Evolutionary conservation across 148 eudicot species (phyloP).

Genomic region (Polygonum aviculare): DNA sequence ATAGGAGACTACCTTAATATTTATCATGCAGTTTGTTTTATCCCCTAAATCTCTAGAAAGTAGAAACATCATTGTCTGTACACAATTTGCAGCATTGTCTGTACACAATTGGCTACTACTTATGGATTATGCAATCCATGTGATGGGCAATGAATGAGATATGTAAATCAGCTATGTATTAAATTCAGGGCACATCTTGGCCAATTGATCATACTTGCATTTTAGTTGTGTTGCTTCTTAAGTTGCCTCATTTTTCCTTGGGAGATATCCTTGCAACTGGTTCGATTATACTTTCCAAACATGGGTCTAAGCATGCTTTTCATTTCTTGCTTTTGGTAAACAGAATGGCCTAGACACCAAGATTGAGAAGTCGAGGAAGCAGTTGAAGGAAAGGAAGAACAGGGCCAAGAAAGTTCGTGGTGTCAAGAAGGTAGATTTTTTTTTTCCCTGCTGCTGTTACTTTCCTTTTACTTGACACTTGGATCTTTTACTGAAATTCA

Average conservation of each 20-base stretch:
- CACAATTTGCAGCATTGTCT: neutral
- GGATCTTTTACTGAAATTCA: neutral
- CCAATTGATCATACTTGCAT: too few relatives aligned
- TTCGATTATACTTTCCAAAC: neutral
- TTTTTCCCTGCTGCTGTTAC: neutral
- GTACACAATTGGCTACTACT: neutral
- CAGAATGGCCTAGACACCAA: constrained; percentile 79
- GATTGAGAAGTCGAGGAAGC: constrained; percentile 77
- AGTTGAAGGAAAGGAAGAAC: constrained; percentile 79
- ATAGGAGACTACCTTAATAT: neutral
- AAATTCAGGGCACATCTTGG: too few relatives aligned
- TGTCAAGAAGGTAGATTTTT: constrained; percentile 58
- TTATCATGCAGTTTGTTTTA: neutral
- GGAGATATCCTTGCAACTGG: neutral
- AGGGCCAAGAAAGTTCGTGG: constrained; percentile 82
- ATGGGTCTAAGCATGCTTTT: neutral
- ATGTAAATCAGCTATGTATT: too few relatives aligned
- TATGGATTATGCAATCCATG: neutral
- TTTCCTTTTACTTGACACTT: neutral
- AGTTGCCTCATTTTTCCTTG: too few relatives aligned
- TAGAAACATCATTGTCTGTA: neutral
- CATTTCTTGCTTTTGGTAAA: neutral
- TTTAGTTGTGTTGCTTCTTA: too few relatives aligned
- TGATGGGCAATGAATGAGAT: neutral
- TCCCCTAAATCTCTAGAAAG: neutral